Evolutionary conservation across 768 basidiomycete species (phyloP).

Genomic region (Hygrophorus pudorinus): DNA sequence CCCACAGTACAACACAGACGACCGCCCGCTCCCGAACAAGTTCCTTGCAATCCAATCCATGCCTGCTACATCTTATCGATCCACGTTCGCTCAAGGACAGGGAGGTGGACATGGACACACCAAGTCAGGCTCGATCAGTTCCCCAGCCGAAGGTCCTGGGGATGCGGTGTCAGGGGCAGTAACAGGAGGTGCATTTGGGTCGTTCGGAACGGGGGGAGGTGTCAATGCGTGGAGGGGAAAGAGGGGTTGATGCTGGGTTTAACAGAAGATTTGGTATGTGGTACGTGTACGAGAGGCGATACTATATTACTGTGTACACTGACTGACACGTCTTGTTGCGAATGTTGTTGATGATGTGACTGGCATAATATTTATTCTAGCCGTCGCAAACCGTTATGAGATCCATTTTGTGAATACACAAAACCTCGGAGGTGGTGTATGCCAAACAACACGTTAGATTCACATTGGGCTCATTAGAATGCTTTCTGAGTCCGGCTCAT

Average conservation of each 20-base stretch:
- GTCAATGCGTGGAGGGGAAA: constrained; percentile 1
- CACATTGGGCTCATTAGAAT: too few relatives aligned
- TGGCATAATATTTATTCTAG: too few relatives aligned
- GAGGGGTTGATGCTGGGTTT: not conserved
- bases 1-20: constrained; percentile 75
- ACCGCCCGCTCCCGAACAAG: constrained; percentile 71
- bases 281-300: too few relatives aligned
- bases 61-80: constrained; percentile 56
- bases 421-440: too few relatives aligned
- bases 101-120: constrained; percentile 7
- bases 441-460: too few relatives aligned
- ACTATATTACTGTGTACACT: too few relatives aligned
- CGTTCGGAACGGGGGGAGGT: constrained; percentile 13
- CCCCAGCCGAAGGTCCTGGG: constrained; percentile 5
- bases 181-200: constrained; percentile 20
- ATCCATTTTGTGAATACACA: too few relatives aligned
- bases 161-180: constrained; percentile 9
- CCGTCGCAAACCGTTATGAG: too few relatives aligned
- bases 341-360: too few relatives aligned
- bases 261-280: too few relatives aligned
- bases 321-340: too few relatives aligned
- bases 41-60: constrained; percentile 72
- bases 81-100: constrained; percentile 40
- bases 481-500: too few relatives aligned
- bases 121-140: constrained; percentile 8